Conservation (phyloP, 176 grass and related monocot genomes). For the Stipa capillata region DNA sequence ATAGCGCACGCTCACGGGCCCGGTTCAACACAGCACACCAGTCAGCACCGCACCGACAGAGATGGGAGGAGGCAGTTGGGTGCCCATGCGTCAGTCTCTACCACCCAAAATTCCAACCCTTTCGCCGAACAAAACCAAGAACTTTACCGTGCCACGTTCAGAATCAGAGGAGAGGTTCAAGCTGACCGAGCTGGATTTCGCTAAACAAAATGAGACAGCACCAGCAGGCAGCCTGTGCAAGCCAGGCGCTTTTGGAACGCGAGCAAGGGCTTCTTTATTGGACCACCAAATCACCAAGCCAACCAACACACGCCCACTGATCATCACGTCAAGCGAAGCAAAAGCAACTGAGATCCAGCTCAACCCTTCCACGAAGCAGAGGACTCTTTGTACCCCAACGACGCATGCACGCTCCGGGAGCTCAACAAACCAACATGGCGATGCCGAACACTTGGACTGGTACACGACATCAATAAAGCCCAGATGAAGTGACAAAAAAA, state of each 20-base stretch:
- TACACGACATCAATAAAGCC: background rate
- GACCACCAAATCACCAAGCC: background rate
- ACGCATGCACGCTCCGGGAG: background rate
- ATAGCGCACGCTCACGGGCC: background rate
- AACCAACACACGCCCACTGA: background rate
- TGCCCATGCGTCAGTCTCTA: background rate
- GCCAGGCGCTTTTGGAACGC: background rate
- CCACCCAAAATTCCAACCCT: background rate
- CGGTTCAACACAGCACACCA: background rate
- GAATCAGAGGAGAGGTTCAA: background rate
- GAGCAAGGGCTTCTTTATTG: background rate
- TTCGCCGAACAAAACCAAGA: background rate
- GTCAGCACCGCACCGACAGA: background rate
- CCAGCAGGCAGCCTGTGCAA: background rate
- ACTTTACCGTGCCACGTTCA: background rate
- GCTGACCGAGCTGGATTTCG: background rate
- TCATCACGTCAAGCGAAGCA: background rate
- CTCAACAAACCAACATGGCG: slow-evolving; percentile 2
- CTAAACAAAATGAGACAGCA: background rate
- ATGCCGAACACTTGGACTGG: slow-evolving; percentile 1
- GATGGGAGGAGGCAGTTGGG: background rate
- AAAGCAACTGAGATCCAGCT: background rate
- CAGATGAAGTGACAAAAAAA: background rate
- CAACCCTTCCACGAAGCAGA: too few species aligned
- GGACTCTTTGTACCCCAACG: background rate